phyloP scores from a whole-genome alignment of 2,329 filamentous ascomycete species.

The Beauveria sp. region DNA sequence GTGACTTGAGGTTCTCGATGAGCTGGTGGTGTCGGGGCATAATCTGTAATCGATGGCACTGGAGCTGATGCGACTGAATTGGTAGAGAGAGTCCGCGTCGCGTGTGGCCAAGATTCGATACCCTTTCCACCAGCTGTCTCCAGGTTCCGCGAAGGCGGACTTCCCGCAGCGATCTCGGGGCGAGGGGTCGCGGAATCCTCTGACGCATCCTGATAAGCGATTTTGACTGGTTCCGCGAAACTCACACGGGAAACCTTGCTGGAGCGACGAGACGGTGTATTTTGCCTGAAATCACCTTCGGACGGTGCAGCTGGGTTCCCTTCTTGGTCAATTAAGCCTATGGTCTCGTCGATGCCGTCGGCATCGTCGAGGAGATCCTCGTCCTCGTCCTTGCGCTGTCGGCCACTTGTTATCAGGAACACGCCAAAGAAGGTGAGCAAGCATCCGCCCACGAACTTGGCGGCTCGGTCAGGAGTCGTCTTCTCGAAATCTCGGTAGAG shows the following conservation, averaged over 20 bases:
- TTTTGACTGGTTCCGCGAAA: slow-evolving; percentile 30
- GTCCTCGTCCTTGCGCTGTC: slow-evolving; percentile 50
- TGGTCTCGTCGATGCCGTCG: slow-evolving; percentile 56
- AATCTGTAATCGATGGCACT: slow-evolving; percentile 13
- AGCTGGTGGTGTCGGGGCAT: slow-evolving; percentile 14
- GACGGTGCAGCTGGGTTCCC: slow-evolving; percentile 13
- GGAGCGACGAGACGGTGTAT: slow-evolving; percentile 36
- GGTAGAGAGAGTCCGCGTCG: slow-evolving; percentile 29
- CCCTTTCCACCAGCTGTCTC: slow-evolving; percentile 14
- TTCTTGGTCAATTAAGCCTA: slow-evolving; percentile 49
- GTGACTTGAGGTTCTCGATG: not conserved
- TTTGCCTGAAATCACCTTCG: slow-evolving; percentile 20
- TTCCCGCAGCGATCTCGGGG: slow-evolving; percentile 14
- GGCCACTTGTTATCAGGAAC: slow-evolving; percentile 90
- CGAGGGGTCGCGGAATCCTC: slow-evolving; percentile 29
- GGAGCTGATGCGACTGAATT: slow-evolving; percentile 20
- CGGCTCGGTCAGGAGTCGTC: slow-evolving; percentile 62
- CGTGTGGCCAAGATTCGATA: slow-evolving; percentile 27
- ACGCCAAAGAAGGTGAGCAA: slow-evolving; percentile 90
- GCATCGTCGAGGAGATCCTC: slow-evolving; percentile 42
- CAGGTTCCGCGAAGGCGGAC: not conserved
- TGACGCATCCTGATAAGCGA: slow-evolving; percentile 27
- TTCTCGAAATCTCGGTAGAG: slow-evolving; percentile 93
- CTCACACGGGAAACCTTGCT: slow-evolving; percentile 40
- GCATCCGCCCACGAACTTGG: slow-evolving; percentile 86